A percentile compares a stretch with the other conserved stretches of the same genome.
Evolutionary conservation across 129 eudicot species (phyloP).

Genomic region (Dittrichia graveolens): DNA sequence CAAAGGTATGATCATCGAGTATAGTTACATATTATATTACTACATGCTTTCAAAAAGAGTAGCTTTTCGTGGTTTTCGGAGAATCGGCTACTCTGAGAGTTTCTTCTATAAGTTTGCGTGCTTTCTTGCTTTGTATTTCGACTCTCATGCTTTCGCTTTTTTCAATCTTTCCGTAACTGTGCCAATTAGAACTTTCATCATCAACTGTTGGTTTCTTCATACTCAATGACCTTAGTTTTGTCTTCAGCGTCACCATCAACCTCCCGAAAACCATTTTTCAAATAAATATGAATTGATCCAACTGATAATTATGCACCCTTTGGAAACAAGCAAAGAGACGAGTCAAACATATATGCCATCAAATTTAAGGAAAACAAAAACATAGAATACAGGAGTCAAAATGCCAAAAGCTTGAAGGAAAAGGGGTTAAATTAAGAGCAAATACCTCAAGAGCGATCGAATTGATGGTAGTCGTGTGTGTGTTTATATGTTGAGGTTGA

Average conservation of each 20-base stretch:
- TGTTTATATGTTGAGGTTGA: neutral
- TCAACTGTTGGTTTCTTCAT: conserved; percentile 30
- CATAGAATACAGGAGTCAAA: neutral
- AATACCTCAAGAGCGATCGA: conserved; percentile 1
- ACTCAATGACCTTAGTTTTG: conserved; percentile 40
- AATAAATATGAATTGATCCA: neutral
- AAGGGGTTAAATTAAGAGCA: neutral
- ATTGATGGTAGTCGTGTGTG: neutral
- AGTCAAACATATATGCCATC: neutral
- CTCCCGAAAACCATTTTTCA: conserved; percentile 44
- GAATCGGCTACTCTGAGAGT: conserved; percentile 68
- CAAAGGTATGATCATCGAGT: too few relatives aligned
- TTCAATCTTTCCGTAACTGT: conserved; percentile 51
- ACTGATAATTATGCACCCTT: neutral
- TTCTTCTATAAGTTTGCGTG: conserved; percentile 57
- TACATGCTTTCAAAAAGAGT: conserved; percentile 33
- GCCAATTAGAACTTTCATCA: conserved; percentile 22
- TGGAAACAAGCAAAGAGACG: neutral
- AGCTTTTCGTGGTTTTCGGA: conserved; percentile 47
- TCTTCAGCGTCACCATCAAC: conserved; percentile 46
- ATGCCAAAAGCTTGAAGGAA: neutral
- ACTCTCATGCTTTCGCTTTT: conserved; percentile 77
- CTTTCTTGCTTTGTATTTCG: conserved; percentile 62
- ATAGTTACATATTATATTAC: too few relatives aligned
- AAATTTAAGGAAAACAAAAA: neutral